These are phyloP conservation scores for Cercophora samala DNA, from an alignment of 495 filamentous ascomycete genomes.

Conservation along the genomic window DNA sequence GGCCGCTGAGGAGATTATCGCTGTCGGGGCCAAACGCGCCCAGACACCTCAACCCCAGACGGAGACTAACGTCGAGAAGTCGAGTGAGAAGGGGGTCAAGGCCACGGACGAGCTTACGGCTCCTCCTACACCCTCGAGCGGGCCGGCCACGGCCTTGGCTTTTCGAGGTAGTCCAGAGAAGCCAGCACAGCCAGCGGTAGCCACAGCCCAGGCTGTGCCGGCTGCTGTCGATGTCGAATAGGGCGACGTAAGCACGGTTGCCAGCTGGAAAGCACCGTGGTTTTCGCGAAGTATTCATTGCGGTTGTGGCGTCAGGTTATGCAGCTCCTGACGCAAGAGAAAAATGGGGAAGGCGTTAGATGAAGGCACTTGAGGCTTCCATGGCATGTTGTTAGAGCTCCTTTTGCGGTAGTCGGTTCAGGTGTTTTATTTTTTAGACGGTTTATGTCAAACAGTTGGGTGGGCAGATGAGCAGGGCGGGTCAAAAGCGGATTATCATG, in stretches of 20 bases:
- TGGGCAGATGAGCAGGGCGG: too few species aligned
- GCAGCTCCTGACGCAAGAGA: background rate
- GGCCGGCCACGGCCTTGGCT: constrained; percentile 43
- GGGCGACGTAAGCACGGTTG: background rate
- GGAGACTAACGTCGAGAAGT: constrained; percentile 7
- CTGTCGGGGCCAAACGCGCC: constrained; percentile 20
- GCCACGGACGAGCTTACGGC: constrained; percentile 12
- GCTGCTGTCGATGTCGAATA: constrained; percentile 29
- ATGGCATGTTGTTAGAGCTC: background rate
- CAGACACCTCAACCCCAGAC: constrained; percentile 1
- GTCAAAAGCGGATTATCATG: background rate
- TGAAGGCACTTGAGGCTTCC: background rate
- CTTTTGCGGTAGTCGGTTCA: background rate
- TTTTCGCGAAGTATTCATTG: background rate
- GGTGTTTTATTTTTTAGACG: background rate
- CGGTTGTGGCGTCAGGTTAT: background rate
- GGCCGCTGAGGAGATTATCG: constrained; percentile 31
- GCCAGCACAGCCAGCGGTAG: constrained; percentile 43
- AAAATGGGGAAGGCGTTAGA: background rate
- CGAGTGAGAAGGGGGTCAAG: constrained; percentile 7
- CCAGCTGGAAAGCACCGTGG: background rate
- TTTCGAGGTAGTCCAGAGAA: constrained; percentile 55
- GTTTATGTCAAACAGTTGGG: background rate
- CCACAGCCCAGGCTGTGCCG: constrained; percentile 31
- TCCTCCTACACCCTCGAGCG: constrained; percentile 27